Conservation (phyloP, 495 filamentous ascomycete species). For the Glonium stellatum region DNA sequence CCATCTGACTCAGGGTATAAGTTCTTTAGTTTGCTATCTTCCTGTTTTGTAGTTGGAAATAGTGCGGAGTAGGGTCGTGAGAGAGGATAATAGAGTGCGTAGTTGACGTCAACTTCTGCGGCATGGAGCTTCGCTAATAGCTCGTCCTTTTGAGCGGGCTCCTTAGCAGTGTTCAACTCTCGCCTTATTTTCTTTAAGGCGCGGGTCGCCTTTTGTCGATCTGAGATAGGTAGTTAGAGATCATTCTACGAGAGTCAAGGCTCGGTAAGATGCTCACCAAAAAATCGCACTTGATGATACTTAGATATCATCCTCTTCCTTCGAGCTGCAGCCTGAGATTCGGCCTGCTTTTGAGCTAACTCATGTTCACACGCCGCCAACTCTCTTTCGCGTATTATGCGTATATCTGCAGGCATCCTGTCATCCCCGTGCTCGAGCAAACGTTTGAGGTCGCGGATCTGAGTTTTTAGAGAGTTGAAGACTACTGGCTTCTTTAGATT, state of each 20-base stretch:
- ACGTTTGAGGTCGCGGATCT: conserved; percentile 53
- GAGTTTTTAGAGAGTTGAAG: conserved; percentile 48
- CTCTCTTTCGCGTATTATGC: conserved; percentile 73
- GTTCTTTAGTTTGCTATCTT: neutral
- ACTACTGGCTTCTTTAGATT: neutral
- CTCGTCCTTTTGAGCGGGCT: conserved; percentile 44
- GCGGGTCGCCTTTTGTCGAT: conserved; percentile 76
- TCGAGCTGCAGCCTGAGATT: conserved; percentile 40
- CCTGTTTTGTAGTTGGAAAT: conserved; percentile 45
- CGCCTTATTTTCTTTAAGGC: conserved; percentile 57
- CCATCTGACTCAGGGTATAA: conserved; percentile 2
- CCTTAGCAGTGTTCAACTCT: conserved; percentile 42
- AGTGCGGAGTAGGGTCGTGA: conserved; percentile 72
- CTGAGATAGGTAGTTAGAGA: conserved; percentile 40
- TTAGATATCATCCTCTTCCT: conserved; percentile 69
- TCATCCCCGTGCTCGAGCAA: conserved; percentile 48
- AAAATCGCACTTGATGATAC: conserved; percentile 94
- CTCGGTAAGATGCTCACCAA: conserved; percentile 46
- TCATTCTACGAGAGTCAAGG: neutral
- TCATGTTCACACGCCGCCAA: conserved; percentile 68
- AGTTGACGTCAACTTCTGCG: conserved; percentile 73
- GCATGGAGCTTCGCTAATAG: conserved; percentile 46
- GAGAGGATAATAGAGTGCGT: conserved; percentile 76
- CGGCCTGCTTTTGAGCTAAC: conserved; percentile 49
- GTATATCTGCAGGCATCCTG: conserved; percentile 63